Evolutionary conservation across 139 green algal genomes (phyloP).

Genomic region (Eudorina sp.): DNA sequence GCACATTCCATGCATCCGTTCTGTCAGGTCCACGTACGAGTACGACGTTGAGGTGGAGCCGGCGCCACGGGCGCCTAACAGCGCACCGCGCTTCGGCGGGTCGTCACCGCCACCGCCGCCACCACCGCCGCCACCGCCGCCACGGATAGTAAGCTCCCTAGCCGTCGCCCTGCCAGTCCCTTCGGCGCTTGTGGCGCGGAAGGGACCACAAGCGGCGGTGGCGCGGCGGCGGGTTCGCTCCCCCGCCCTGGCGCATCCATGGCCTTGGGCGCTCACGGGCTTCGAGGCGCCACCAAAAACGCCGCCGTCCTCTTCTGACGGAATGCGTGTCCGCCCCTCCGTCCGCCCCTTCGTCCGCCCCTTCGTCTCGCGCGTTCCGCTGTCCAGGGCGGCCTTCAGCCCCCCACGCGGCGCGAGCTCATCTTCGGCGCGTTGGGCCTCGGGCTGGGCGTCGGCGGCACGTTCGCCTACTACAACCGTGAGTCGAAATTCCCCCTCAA

Average conservation of each 20-base stretch:
- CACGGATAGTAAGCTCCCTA: background rate
- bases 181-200: background rate
- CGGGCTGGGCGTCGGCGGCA: conserved; percentile 31
- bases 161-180: background rate
- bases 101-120: conserved; percentile 25
- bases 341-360: no score
- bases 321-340: no score
- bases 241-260: no score
- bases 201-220: no score
- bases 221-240: no score
- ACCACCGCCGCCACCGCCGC: conserved; percentile 40
- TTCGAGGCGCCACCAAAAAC: no score
- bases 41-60: conserved; percentile 50
- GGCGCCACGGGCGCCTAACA: background rate
- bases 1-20: no score
- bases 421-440: conserved; percentile 46
- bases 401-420: conserved; percentile 39
- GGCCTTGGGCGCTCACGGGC: no score
- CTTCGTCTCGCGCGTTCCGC: no score
- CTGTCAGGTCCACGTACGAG: background rate
- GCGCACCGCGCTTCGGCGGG: conserved; percentile 2
- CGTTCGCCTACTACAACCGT: conserved; percentile 48
- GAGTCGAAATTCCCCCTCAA: no score
- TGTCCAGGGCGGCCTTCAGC: background rate
- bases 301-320: no score